Base-by-base conservation (phyloP, 2,329 filamentous ascomycete genomes). In the Cyphellophora attinorum region DNA sequence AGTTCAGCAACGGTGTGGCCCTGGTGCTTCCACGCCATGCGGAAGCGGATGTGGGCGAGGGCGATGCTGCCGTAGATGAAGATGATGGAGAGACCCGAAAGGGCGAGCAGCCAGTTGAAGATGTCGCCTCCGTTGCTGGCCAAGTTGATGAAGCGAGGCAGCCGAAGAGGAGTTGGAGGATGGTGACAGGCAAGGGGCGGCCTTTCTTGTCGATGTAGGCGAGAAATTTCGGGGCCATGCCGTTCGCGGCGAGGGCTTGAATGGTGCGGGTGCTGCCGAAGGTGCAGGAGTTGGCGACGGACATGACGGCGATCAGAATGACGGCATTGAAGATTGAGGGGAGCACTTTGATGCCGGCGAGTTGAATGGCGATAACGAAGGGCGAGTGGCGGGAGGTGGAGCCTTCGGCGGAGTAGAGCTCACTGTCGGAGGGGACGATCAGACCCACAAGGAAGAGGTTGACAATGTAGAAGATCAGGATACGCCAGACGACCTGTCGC, bases 311-410 rank as follows among this genome's bases (percentile, higher is more conserved):
- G 42, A 93, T 76, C 55, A 95, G 76, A 55, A 95, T 94, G 40
- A 95, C 85, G n/a, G 76, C 78, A 58, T 96, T 95, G 81, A 95
- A 91, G 33, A 94, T 72, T 0, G 82, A 88, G 3, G 85, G 85
- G 3, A 95, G 71, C 3, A 80, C 79, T 29, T 74, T 64, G 49
- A 95, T 93, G 8, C 84, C 81, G 2, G 86, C 85, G 43, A 85
- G 81, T 46, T 81, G 68, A 49, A 94, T 93, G 44, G 88, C 85
- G 51, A 95, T 93, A 50, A 95, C 88, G 56, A 95, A 95, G 3
- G 89, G 89, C 3, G 85, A 93, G 2, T 85, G 81, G 15, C 76
- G 74, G 27, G 79, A 74, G 53, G 85, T 74, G 34, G 72, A 72
- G n/a, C 66, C 65, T 42, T 93, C 74, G 48, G 72, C 62, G 23